Percentiles rank a stretch among this genome's conserved stretches.
Evolutionary conservation across 2,329 filamentous ascomycete genomes (phyloP).

Genomic region (Laburnicola sp.): DNA sequence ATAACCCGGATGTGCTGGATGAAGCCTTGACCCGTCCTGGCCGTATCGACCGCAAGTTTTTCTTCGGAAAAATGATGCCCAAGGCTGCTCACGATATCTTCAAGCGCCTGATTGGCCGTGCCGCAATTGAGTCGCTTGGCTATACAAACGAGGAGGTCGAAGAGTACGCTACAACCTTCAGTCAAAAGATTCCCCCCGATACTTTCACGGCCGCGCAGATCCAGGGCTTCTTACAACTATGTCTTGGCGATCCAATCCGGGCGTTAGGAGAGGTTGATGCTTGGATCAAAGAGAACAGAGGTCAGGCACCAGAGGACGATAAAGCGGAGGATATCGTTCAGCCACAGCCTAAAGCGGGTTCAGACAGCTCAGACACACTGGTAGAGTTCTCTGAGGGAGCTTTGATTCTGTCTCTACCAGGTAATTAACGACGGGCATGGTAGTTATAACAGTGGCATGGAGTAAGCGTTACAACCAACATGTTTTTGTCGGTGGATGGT

Average conservation of each 20-base stretch:
- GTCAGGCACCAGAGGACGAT: constrained; percentile 11
- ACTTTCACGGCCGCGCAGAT: constrained; percentile 39
- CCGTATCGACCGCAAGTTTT: constrained; percentile 21
- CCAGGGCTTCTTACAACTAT: constrained; percentile 35
- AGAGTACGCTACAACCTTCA: constrained; percentile 28
- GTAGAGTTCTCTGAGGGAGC: too few relatives aligned
- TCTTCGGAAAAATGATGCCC: constrained; percentile 24
- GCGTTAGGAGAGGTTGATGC: constrained; percentile 23
- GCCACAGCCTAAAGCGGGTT: not conserved
- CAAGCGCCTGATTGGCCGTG: constrained; percentile 35
- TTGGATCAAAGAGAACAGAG: constrained; percentile 23
- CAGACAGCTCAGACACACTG: too few relatives aligned
- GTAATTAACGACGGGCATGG: too few relatives aligned
- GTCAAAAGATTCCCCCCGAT: constrained; percentile 29
- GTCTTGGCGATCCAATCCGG: constrained; percentile 29
- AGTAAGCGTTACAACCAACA: too few relatives aligned
- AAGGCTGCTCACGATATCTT: constrained; percentile 30
- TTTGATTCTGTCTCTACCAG: too few relatives aligned
- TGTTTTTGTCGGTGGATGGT: too few relatives aligned
- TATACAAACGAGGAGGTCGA: constrained; percentile 28
- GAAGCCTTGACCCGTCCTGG: constrained; percentile 25
- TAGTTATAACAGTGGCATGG: too few relatives aligned
- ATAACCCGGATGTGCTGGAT: constrained; percentile 24
- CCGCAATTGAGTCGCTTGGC: constrained; percentile 20
- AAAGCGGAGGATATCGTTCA: not conserved